phyloP scores from a whole-genome alignment of 2,329 filamentous ascomycete species.

The Cercospora sesami region DNA sequence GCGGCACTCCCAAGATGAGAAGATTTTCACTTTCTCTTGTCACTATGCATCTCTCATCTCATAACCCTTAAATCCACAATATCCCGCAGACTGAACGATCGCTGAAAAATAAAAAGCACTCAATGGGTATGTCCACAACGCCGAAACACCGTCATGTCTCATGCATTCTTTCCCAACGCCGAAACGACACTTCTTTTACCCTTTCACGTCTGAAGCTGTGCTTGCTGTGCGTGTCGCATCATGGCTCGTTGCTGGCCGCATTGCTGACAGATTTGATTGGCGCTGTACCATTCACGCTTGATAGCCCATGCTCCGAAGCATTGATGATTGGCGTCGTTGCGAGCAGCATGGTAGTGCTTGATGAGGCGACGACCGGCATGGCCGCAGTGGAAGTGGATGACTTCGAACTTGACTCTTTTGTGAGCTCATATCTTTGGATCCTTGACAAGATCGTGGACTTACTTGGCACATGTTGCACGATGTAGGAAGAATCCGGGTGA shows the following conservation, averaged over 20 bases:
- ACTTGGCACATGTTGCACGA: constrained; percentile 34
- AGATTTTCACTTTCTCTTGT: neutral
- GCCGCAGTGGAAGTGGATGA: constrained; percentile 65
- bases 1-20: neutral
- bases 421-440: neutral
- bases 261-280: constrained; percentile 54
- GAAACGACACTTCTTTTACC: neutral
- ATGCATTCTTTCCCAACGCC: neutral
- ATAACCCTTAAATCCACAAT: neutral
- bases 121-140: constrained; percentile 37
- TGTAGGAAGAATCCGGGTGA: neutral
- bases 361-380: constrained; percentile 62
- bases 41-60: neutral
- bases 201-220: constrained; percentile 25
- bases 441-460: constrained; percentile 7
- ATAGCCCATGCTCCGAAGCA: constrained; percentile 69
- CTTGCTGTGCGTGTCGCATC: constrained; percentile 32
- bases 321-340: constrained; percentile 68
- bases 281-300: constrained; percentile 58
- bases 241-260: constrained; percentile 33
- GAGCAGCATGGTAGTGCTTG: constrained; percentile 72
- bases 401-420: constrained; percentile 57
- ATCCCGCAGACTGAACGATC: neutral
- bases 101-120: constrained; percentile 27
- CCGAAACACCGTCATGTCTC: constrained; percentile 18